Conservation (phyloP, 148 eudicot species). For the Salicornia ramosissima region DNA sequence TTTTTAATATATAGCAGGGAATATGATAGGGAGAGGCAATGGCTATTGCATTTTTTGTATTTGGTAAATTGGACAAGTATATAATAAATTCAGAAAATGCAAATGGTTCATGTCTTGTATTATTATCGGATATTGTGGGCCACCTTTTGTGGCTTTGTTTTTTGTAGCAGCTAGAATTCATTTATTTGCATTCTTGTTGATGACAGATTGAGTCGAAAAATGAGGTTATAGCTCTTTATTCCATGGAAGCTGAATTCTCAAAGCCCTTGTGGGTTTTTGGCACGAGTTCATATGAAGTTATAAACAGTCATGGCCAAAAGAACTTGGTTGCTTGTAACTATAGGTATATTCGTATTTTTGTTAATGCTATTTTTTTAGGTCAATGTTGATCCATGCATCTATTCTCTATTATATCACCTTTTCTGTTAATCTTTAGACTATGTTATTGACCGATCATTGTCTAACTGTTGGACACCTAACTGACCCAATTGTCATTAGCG, state of each 20-base stretch:
- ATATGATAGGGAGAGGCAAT: too few species aligned
- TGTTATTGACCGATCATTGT: too few species aligned
- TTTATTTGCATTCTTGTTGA: neutral
- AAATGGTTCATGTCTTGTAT: neutral
- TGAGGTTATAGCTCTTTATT: constrained; percentile 57
- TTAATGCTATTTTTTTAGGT: constrained; percentile 4
- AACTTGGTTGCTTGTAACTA: constrained; percentile 79
- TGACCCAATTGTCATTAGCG: too few species aligned
- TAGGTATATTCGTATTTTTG: constrained; percentile 42
- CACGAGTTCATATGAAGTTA: constrained; percentile 64
- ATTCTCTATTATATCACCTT: neutral
- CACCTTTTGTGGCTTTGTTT: neutral
- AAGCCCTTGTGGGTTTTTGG: constrained; percentile 92
- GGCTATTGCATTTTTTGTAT: too few species aligned
- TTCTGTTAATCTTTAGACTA: neutral
- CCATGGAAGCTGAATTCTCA: constrained; percentile 83
- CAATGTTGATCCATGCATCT: neutral
- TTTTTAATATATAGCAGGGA: too few species aligned
- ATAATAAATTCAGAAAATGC: neutral
- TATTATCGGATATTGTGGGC: neutral
- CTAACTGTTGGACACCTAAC: too few species aligned
- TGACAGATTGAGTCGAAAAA: constrained; percentile 67
- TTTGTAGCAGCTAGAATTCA: neutral
- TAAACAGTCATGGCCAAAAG: constrained; percentile 33
- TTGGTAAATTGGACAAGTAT: too few species aligned